These are phyloP conservation scores for Isabelozyma pseudorhagii DNA, from an alignment of 805 yeast species.

Conservation along the genomic window DNA sequence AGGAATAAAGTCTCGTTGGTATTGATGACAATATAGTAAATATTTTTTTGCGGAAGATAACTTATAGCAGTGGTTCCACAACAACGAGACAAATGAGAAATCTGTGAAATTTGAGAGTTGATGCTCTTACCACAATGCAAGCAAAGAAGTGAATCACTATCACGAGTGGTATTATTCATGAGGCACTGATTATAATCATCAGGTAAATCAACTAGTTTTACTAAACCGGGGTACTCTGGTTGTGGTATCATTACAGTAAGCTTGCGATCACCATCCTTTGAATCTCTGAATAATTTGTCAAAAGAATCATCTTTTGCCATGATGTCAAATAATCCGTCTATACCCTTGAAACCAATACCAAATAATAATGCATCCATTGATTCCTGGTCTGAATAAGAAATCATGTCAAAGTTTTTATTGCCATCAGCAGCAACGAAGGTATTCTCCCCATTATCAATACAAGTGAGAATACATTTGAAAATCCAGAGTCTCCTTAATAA, in stretches of 20 bases:
- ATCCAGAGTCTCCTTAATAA: slow-evolving; percentile 32
- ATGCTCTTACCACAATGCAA: slow-evolving; percentile 29
- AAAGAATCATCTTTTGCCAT: slow-evolving; percentile 8
- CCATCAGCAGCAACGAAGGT: slow-evolving; percentile 3
- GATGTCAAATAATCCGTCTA: slow-evolving; percentile 13
- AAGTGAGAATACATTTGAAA: slow-evolving; percentile 31
- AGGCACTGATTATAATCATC: slow-evolving; percentile 27
- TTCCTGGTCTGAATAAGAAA: slow-evolving; percentile 5
- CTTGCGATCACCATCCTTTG: not conserved
- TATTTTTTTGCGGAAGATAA: slow-evolving; percentile 23
- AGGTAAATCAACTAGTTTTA: slow-evolving; percentile 54
- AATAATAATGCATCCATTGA: slow-evolving; percentile 21
- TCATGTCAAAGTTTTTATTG: not conserved
- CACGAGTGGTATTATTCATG: slow-evolving; percentile 15
- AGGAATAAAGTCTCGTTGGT: slow-evolving; percentile 19
- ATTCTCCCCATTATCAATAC: slow-evolving; percentile 24
- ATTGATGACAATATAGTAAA: slow-evolving; percentile 19
- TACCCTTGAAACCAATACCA: slow-evolving; percentile 20
- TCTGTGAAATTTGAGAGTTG: slow-evolving; percentile 16
- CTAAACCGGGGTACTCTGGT: slow-evolving; percentile 46
- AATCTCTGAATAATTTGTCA: slow-evolving; percentile 11
- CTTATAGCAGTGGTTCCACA: slow-evolving; percentile 21
- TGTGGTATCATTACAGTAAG: not conserved
- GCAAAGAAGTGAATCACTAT: slow-evolving; percentile 25
- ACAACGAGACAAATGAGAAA: slow-evolving; percentile 25